Conservation (phyloP, 129 eudicot genomes). For the Oenanthe sinensis region DNA sequence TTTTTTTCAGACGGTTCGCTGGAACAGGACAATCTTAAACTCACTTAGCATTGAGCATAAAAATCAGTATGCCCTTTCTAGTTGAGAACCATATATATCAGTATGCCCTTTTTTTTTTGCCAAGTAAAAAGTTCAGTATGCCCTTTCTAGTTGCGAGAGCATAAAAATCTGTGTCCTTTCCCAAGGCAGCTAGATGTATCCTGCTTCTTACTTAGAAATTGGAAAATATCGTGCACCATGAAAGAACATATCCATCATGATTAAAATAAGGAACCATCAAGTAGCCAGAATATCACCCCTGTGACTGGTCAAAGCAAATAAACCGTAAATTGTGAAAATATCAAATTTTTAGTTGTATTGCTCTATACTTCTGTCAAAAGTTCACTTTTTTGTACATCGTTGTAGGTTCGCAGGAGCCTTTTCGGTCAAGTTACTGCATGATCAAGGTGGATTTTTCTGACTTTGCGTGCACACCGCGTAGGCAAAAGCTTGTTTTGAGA, state of each 20-base stretch:
- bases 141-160: not conserved
- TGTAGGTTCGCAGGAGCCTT: constrained; percentile 67
- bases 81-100: no score
- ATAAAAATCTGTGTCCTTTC: not conserved
- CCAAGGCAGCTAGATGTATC: not conserved
- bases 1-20: not conserved
- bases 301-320: no score
- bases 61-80: no score
- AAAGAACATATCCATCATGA: not conserved
- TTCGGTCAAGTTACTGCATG: constrained; percentile 23
- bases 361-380: not conserved
- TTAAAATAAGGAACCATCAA: not conserved
- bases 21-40: not conserved
- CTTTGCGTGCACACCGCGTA: not conserved
- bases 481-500: not conserved
- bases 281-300: no score
- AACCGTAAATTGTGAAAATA: no score
- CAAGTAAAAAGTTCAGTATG: no score
- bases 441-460: not conserved
- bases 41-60: not conserved
- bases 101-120: no score
- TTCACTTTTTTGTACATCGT: not conserved
- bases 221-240: not conserved
- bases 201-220: not conserved
- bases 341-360: not conserved